These are phyloP conservation scores for Pyrenophora tritici-repentis DNA, from an alignment of 2,329 filamentous ascomycete species.

Conservation along the genomic window DNA sequence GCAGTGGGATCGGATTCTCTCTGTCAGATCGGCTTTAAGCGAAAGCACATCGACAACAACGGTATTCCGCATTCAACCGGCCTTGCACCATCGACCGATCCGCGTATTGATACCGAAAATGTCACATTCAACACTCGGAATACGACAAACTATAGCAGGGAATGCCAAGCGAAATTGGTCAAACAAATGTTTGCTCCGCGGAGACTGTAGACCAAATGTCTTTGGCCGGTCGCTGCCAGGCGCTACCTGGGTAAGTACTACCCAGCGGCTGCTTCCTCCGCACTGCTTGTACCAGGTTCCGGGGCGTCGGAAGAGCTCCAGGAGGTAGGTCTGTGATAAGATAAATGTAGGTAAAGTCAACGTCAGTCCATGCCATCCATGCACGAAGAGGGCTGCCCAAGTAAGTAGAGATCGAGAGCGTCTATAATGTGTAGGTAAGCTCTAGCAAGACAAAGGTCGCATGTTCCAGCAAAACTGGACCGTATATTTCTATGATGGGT, in stretches of 20 bases:
- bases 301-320: slow-evolving; percentile 2
- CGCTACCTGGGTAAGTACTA: background rate
- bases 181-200: background rate
- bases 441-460: too few species aligned
- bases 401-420: background rate
- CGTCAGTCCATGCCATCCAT: background rate
- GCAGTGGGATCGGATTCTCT: slow-evolving; percentile 5
- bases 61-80: background rate
- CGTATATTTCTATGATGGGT: too few species aligned
- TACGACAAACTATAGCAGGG: background rate
- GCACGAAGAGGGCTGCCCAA: background rate
- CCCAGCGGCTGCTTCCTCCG: background rate
- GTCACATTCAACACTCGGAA: background rate
- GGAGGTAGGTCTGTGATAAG: slow-evolving; percentile 1
- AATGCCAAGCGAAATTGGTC: slow-evolving; percentile 1
- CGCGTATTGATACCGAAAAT: background rate
- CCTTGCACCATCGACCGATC: background rate
- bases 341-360: slow-evolving; percentile 9
- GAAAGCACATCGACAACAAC: slow-evolving; percentile 5
- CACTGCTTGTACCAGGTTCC: background rate
- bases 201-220: background rate
- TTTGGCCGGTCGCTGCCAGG: background rate
- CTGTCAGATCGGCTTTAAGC: slow-evolving; percentile 3
- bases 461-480: too few species aligned
- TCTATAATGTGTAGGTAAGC: background rate